Evolutionary conservation across 1,139 yeast genomes (phyloP).

Genomic region (Geotrichum klebahnii): DNA sequence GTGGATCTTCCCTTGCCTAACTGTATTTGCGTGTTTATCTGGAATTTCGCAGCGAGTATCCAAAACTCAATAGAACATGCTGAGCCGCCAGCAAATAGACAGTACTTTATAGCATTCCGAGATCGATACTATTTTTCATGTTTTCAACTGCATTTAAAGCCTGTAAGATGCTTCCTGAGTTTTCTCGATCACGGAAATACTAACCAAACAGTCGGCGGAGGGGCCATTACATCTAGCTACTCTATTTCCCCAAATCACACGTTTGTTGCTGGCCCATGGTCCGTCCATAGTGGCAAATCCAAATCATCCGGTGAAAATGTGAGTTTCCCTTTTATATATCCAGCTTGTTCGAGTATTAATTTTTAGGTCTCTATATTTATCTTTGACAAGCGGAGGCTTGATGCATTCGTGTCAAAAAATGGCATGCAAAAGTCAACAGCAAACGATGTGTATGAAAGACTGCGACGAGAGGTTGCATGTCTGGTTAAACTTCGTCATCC

Average conservation of each 20-base stretch:
- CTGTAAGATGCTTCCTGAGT: conserved; percentile 25
- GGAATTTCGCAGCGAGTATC: too few species aligned
- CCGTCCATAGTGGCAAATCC: conserved; percentile 75
- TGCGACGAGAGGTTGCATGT: conserved; percentile 59
- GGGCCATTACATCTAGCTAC: conserved; percentile 61
- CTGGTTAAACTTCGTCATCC: conserved; percentile 85
- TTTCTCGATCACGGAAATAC: neutral
- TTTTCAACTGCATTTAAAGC: conserved; percentile 31
- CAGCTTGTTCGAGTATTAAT: neutral
- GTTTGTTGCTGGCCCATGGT: conserved; percentile 80
- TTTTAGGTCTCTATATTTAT: conserved; percentile 70
- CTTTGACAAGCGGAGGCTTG: conserved; percentile 78
- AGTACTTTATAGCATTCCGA: too few species aligned
- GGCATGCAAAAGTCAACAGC: conserved; percentile 43
- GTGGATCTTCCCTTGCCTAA: too few species aligned
- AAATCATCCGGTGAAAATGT: conserved; percentile 42
- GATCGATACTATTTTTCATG: conserved; percentile 20
- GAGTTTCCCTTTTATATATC: conserved; percentile 15
- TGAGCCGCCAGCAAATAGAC: too few species aligned
- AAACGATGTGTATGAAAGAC: conserved; percentile 44
- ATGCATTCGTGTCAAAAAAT: conserved; percentile 50
- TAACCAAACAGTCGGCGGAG: conserved; percentile 22
- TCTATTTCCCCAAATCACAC: conserved; percentile 69
- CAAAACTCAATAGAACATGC: too few species aligned
- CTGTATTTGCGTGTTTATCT: too few species aligned